phyloP scores from a whole-genome alignment of 306 rosid genomes.

The Prunus dulcis region DNA sequence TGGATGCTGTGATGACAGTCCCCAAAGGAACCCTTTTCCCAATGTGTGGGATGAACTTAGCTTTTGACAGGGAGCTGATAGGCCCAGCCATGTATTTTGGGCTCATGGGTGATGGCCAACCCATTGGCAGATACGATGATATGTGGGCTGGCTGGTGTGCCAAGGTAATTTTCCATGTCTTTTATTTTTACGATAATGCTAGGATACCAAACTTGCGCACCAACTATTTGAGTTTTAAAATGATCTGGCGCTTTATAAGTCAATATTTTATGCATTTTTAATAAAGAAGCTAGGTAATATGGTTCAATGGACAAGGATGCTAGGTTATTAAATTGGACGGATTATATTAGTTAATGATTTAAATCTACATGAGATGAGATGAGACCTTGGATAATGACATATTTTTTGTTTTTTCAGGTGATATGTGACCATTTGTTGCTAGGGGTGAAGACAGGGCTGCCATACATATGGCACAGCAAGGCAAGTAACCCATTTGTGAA shows the following conservation, averaged over 20 bases:
- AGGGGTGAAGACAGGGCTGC: slow-evolving; percentile 45
- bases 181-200: too few relatives aligned
- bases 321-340: too few relatives aligned
- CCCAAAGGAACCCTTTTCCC: slow-evolving; percentile 50
- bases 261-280: too few relatives aligned
- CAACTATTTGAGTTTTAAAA: too few relatives aligned
- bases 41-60: slow-evolving; percentile 55
- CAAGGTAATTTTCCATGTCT: slow-evolving; percentile 17
- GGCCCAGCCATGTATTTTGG: slow-evolving; percentile 57
- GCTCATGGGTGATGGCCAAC: slow-evolving; percentile 53
- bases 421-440: slow-evolving; percentile 42
- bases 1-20: slow-evolving; percentile 44
- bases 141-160: slow-evolving; percentile 59
- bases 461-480: slow-evolving; percentile 53
- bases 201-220: too few relatives aligned
- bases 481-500: slow-evolving; percentile 53
- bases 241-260: too few relatives aligned
- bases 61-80: slow-evolving; percentile 38
- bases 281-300: too few relatives aligned
- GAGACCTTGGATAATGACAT: neutral
- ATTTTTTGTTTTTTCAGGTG: slow-evolving; percentile 22
- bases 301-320: too few relatives aligned
- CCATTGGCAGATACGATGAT: slow-evolving; percentile 46
- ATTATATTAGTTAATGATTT: too few relatives aligned
- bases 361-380: neutral